phyloP scores from a whole-genome alignment of 2,329 filamentous ascomycete species.

The Epichloe scottii region DNA sequence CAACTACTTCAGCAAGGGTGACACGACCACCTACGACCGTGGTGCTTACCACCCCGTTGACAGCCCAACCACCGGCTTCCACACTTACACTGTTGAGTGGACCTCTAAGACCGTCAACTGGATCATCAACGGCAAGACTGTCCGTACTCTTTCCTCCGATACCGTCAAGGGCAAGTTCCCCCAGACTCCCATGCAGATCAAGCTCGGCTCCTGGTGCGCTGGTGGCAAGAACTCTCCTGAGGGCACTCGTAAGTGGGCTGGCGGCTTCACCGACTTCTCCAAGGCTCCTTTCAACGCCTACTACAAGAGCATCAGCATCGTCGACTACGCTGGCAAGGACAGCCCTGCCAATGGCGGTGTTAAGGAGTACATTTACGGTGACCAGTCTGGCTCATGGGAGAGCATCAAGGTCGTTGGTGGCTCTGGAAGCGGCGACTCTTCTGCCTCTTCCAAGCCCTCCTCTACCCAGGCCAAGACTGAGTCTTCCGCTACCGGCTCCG shows the following conservation, averaged over 20 bases:
- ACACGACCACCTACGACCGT: conserved; percentile 57
- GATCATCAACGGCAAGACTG: conserved; percentile 46
- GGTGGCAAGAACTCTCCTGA: conserved; percentile 43
- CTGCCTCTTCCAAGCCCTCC: conserved; percentile 42
- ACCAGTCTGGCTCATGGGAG: conserved; percentile 27
- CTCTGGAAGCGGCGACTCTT: conserved; percentile 53
- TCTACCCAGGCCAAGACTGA: conserved; percentile 29
- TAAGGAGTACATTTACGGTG: conserved; percentile 28
- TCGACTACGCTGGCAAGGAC: conserved; percentile 30
- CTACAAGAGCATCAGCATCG: conserved; percentile 32
- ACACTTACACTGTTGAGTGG: conserved; percentile 61
- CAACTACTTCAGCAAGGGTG: conserved; percentile 73
- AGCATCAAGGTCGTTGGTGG: conserved; percentile 56
- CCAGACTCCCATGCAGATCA: conserved; percentile 62
- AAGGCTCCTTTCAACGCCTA: conserved; percentile 30
- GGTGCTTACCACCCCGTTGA: conserved; percentile 47
- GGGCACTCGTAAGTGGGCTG: conserved; percentile 62
- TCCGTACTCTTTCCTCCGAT: conserved; percentile 48
- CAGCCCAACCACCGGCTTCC: conserved; percentile 35
- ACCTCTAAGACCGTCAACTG: conserved; percentile 50
- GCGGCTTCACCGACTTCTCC: conserved; percentile 38
- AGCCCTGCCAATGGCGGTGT: conserved; percentile 21
- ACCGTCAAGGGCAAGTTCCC: conserved; percentile 50
- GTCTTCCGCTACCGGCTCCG: conserved; percentile 21
- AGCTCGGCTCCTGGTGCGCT: conserved; percentile 55